Evolutionary conservation across 345 rosid genomes (phyloP).

Genomic region (Nasturtium officinale): DNA sequence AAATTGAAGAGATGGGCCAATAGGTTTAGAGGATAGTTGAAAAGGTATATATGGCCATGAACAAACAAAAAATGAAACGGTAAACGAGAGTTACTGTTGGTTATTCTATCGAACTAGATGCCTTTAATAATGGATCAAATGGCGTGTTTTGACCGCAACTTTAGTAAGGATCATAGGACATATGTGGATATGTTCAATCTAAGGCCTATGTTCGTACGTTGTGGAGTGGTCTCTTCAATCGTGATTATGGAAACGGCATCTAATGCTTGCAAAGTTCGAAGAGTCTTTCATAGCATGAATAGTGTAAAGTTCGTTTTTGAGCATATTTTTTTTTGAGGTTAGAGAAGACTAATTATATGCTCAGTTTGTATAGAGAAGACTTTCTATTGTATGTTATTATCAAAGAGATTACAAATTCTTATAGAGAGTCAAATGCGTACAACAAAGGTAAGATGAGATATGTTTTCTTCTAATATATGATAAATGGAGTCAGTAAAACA

Average conservation of each 20-base stretch:
- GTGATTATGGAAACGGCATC: conserved; percentile 21
- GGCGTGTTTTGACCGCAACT: conserved; percentile 32
- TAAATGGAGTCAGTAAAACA: no score
- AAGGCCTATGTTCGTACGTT: not conserved
- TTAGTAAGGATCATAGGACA: not conserved
- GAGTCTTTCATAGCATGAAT: not conserved
- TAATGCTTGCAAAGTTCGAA: conserved; percentile 25
- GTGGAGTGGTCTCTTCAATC: conserved; percentile 12
- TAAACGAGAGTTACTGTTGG: conserved; percentile 7
- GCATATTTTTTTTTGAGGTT: not conserved
- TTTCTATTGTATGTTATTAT: no score
- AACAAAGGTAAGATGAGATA: no score
- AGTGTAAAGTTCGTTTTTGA: not conserved
- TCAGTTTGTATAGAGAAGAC: not conserved
- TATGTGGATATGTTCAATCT: not conserved
- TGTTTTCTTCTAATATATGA: no score
- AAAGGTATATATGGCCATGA: not conserved
- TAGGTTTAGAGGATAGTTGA: not conserved
- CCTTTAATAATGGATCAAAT: conserved; percentile 10
- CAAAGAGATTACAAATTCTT: no score
- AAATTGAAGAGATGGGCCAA: conserved; percentile 6
- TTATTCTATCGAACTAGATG: conserved; percentile 22
- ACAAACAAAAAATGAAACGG: not conserved
- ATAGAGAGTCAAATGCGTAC: no score
- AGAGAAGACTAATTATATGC: not conserved